These are phyloP conservation scores for Macrolepiota albuminosa DNA, from an alignment of 768 basidiomycete species.

Conservation along the genomic window DNA sequence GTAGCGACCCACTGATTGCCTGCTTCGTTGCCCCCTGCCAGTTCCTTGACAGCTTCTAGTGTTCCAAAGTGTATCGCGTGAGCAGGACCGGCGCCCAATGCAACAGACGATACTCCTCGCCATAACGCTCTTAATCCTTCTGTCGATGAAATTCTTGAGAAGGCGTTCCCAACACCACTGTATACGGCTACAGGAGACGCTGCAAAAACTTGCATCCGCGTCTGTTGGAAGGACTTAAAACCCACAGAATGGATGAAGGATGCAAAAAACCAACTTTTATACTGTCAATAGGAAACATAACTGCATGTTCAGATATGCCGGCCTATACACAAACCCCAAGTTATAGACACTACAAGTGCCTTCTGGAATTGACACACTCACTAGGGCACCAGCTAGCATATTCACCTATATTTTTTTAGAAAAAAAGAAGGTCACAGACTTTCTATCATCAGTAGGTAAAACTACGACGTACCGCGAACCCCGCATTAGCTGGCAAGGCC, in stretches of 20 bases:
- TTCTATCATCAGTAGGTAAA: constrained; percentile 8
- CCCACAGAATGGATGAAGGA: not conserved
- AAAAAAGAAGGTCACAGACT: not conserved
- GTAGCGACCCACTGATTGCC: constrained; percentile 86
- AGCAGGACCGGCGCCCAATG: constrained; percentile 94
- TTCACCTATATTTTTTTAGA: constrained; percentile 55
- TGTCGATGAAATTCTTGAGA: constrained; percentile 87
- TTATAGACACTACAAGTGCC: not conserved
- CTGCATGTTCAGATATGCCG: constrained; percentile 97
- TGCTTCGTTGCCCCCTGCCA: constrained; percentile 79
- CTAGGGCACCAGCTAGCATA: constrained; percentile 95
- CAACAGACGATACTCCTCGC: constrained; percentile 95
- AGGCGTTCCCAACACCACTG: constrained; percentile 86
- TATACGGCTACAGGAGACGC: constrained; percentile 83
- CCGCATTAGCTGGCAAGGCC: constrained; percentile 64
- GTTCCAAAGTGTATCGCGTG: constrained; percentile 98
- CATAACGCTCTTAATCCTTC: constrained; percentile 90
- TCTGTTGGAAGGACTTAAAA: constrained; percentile 44
- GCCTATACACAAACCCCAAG: constrained; percentile 48
- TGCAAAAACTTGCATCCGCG: constrained; percentile 97
- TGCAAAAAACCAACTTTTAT: constrained; percentile 71
- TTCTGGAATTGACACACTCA: constrained; percentile 35
- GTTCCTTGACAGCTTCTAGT: constrained; percentile 91
- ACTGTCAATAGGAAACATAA: constrained; percentile 98
- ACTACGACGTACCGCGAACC: constrained; percentile 58